phyloP scores from a whole-genome alignment of 2,329 filamentous ascomycete species.

The Pseudogymnoascus sp. region DNA sequence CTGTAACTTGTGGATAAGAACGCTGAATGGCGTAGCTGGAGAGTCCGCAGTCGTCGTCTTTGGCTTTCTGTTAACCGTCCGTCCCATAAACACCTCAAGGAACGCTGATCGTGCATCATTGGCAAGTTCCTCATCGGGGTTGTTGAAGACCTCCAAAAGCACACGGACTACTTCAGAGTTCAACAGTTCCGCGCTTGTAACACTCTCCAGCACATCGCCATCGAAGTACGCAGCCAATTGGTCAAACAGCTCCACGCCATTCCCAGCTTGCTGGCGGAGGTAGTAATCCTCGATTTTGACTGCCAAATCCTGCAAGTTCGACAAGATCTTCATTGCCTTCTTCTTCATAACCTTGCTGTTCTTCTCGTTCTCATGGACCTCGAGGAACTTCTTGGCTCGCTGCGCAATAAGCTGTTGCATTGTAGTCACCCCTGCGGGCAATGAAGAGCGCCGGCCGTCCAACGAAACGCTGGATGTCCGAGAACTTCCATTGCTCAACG shows the following conservation, averaged over 20 bases:
- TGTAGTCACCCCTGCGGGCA: slow-evolving; percentile 43
- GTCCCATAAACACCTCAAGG: slow-evolving; percentile 85
- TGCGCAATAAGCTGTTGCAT: slow-evolving; percentile 67
- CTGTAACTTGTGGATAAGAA: slow-evolving; percentile 88
- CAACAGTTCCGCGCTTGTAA: slow-evolving; percentile 89
- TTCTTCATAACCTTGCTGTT: slow-evolving; percentile 65
- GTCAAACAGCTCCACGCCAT: slow-evolving; percentile 62
- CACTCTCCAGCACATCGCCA: slow-evolving; percentile 79
- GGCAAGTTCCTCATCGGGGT: slow-evolving; percentile 53
- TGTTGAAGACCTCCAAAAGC: slow-evolving; percentile 74
- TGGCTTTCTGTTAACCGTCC: slow-evolving; percentile 52
- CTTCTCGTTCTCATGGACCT: slow-evolving; percentile 71
- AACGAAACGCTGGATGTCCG: slow-evolving; percentile 59
- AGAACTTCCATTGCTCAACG: slow-evolving; percentile 37
- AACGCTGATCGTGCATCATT: slow-evolving; percentile 73
- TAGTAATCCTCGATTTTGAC: slow-evolving; percentile 67
- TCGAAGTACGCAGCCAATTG: slow-evolving; percentile 79
- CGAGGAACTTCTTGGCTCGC: slow-evolving; percentile 75
- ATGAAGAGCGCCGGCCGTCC: slow-evolving; percentile 45
- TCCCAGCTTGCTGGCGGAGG: slow-evolving; percentile 43
- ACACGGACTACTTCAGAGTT: slow-evolving; percentile 83
- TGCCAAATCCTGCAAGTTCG: slow-evolving; percentile 63
- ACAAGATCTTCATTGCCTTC: slow-evolving; percentile 69
- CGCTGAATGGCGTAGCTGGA: slow-evolving; percentile 76
- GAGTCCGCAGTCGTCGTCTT: slow-evolving; percentile 60